phyloP scores from a whole-genome alignment of 2,329 filamentous ascomycete species.

The Escovopsis sp. region DNA sequence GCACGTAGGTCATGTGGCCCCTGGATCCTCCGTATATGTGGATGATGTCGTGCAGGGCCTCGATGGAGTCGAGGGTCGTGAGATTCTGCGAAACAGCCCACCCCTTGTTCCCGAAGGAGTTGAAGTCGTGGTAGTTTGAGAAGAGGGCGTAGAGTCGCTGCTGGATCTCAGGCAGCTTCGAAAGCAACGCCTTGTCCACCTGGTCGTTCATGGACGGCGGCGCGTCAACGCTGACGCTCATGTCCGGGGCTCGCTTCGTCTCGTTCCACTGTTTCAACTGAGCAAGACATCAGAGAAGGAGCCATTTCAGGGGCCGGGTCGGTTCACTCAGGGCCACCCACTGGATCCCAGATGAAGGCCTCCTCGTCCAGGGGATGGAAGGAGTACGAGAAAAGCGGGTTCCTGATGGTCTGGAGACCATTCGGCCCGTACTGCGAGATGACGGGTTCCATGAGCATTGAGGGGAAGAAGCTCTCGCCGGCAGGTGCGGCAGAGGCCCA shows the following conservation, averaged over 20 bases:
- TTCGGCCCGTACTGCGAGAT: constrained; percentile 42
- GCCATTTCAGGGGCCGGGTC: neutral
- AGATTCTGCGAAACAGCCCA: constrained; percentile 36
- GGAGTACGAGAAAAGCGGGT: constrained; percentile 46
- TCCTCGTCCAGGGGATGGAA: constrained; percentile 45
- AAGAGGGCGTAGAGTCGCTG: constrained; percentile 54
- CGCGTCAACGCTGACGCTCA: constrained; percentile 12
- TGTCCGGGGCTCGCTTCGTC: constrained; percentile 42
- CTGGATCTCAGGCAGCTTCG: constrained; percentile 39
- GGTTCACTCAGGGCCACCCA: constrained; percentile 23
- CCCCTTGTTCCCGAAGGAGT: constrained; percentile 54
- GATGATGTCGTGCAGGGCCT: constrained; percentile 49
- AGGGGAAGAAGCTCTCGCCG: constrained; percentile 33
- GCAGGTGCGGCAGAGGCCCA: constrained; percentile 36
- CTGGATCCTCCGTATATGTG: constrained; percentile 43
- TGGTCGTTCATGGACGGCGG: constrained; percentile 43
- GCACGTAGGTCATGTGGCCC: constrained; percentile 57
- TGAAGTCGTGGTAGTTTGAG: constrained; percentile 52
- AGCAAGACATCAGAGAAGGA: constrained; percentile 3
- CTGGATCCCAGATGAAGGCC: constrained; percentile 45
- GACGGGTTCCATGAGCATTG: constrained; percentile 30
- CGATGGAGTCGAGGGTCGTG: constrained; percentile 46
- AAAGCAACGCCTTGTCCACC: constrained; percentile 30
- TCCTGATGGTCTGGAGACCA: constrained; percentile 39
- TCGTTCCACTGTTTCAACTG: constrained; percentile 45